These are phyloP conservation scores for Miamiensis avidus DNA, from an alignment of 169 alveolate species.

Conservation along the genomic window DNA sequence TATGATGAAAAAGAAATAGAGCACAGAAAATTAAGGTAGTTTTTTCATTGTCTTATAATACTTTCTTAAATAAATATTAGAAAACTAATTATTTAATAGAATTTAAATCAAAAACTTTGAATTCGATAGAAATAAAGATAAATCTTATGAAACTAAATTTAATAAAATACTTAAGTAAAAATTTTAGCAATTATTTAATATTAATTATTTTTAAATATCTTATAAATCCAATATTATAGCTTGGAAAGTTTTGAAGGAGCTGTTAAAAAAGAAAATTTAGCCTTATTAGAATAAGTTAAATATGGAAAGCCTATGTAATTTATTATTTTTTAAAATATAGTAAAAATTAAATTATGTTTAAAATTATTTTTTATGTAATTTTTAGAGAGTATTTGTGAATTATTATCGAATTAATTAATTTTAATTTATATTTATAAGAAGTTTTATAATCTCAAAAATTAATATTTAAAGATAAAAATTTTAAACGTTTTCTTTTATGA, in stretches of 20 bases:
- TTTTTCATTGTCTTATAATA: neutral
- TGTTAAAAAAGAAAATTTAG: neutral
- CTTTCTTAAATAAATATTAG: neutral
- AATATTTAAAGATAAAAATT: too few relatives aligned
- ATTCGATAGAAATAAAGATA: slow-evolving; percentile 8
- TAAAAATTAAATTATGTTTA: too few relatives aligned
- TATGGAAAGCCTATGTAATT: neutral
- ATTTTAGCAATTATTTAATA: neutral
- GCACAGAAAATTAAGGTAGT: slow-evolving; percentile 20
- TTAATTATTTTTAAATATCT: neutral
- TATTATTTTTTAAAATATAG: too few relatives aligned
- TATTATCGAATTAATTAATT: too few relatives aligned
- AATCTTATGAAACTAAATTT: neutral
- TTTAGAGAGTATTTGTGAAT: neutral
- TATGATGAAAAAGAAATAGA: neutral
- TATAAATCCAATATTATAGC: slow-evolving; percentile 10
- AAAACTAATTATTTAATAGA: neutral
- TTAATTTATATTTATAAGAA: too few relatives aligned
- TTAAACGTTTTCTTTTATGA: neutral
- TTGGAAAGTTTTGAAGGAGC: neutral
- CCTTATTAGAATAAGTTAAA: neutral
- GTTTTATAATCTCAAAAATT: too few relatives aligned
- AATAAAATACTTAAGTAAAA: neutral
- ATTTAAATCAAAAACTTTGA: slow-evolving; percentile 20
- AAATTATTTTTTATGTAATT: too few relatives aligned